Percentiles rank a stretch among this genome's conserved stretches.
phyloP scores from a whole-genome alignment of 305 asterid species.

The Caryopteris hybrid region DNA sequence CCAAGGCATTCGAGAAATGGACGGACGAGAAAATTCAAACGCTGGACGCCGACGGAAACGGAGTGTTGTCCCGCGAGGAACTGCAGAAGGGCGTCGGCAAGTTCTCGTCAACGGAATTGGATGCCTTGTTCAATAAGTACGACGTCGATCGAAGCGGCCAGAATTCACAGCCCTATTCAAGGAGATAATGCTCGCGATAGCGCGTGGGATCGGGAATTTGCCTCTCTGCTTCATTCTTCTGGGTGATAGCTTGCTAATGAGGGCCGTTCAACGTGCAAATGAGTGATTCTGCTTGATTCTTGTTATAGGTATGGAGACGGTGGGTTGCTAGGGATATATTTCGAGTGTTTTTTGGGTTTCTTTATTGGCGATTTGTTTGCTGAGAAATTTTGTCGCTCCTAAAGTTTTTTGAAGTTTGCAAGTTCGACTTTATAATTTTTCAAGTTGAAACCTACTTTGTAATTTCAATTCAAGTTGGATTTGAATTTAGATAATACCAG shows the following conservation, averaged over 20 bases:
- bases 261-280: slow-evolving; percentile 48
- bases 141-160: slow-evolving; percentile 39
- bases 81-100: slow-evolving; percentile 44
- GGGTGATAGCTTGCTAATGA: slow-evolving; percentile 70
- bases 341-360: too few relatives aligned
- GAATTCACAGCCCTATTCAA: slow-evolving; percentile 40
- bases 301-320: background rate
- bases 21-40: slow-evolving; percentile 38
- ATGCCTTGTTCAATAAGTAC: slow-evolving; percentile 41
- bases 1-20: slow-evolving; percentile 39
- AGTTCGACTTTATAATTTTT: too few relatives aligned
- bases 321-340: too few relatives aligned
- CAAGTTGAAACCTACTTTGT: too few relatives aligned
- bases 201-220: slow-evolving; percentile 60
- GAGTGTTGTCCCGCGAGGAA: slow-evolving; percentile 52
- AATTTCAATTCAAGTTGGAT: too few relatives aligned
- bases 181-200: slow-evolving; percentile 73
- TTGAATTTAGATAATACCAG: too few relatives aligned
- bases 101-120: slow-evolving; percentile 39
- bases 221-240: slow-evolving; percentile 59
- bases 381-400: too few relatives aligned
- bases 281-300: background rate
- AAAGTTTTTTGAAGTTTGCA: too few relatives aligned
- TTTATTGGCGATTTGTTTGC: too few relatives aligned
- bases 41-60: slow-evolving; percentile 50